Percentiles rank a stretch among this genome's conserved stretches.
These are phyloP conservation scores for Xylariomycetidae sp. DNA, from an alignment of 2,329 filamentous ascomycete genomes.

Conservation along the genomic window DNA sequence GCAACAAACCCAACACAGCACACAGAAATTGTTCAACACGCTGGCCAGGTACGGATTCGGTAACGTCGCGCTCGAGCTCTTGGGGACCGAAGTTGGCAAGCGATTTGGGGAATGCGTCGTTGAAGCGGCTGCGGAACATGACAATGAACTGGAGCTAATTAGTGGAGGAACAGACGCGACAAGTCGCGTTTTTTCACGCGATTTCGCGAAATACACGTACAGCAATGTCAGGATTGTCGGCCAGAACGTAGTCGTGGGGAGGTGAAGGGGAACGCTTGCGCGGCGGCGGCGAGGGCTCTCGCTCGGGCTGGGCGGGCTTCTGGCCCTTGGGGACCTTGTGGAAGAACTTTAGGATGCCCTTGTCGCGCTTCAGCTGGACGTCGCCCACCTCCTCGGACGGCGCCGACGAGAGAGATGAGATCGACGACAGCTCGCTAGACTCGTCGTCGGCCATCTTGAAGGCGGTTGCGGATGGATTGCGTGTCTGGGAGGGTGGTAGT, in stretches of 20 bases:
- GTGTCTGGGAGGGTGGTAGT: conserved; percentile 4
- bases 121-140: conserved; percentile 94
- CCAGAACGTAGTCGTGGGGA: conserved; percentile 81
- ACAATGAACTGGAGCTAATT: conserved; percentile 73
- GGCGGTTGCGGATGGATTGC: conserved; percentile 2
- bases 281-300: conserved; percentile 58
- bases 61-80: conserved; percentile 84
- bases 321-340: conserved; percentile 46
- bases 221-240: conserved; percentile 86
- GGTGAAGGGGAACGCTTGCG: conserved; percentile 82
- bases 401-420: conserved; percentile 37
- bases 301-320: conserved; percentile 36
- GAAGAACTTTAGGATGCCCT: conserved; percentile 64
- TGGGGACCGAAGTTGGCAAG: conserved; percentile 88
- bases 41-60: conserved; percentile 71
- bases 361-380: conserved; percentile 43
- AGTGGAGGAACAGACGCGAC: conserved; percentile 39
- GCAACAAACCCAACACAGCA: conserved; percentile 75
- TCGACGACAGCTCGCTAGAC: conserved; percentile 56
- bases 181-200: conserved; percentile 46
- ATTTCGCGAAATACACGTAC: conserved; percentile 54
- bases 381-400: conserved; percentile 49
- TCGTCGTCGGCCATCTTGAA: conserved; percentile 53
- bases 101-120: conserved; percentile 81
- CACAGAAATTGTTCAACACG: conserved; percentile 85